These are phyloP conservation scores for Eudorina sp. DNA, from an alignment of 139 green algal genomes.

Conservation along the genomic window DNA sequence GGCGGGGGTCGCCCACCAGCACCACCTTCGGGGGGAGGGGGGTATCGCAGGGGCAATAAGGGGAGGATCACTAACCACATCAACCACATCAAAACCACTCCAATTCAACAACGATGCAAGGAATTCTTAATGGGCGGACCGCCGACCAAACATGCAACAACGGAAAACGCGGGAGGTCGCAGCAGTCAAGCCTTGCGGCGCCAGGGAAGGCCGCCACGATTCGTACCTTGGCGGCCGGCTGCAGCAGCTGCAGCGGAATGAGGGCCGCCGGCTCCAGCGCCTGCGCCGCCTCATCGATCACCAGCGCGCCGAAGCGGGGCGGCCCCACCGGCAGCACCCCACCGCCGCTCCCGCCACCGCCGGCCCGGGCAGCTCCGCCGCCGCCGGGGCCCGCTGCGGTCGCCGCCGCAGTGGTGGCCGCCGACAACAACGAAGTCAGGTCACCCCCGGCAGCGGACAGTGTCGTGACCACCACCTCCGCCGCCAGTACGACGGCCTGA, in stretches of 20 bases:
- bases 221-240: constrained; percentile 49
- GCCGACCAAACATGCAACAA: no score
- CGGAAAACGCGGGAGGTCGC: no score
- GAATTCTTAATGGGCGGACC: no score
- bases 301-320: constrained; percentile 75
- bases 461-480: constrained; percentile 75
- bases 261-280: constrained; percentile 85
- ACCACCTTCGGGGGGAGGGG: constrained; percentile 56
- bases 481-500: constrained; percentile 64
- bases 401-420: not conserved
- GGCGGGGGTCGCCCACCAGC: constrained; percentile 83
- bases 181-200: no score
- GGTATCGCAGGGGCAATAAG: not conserved
- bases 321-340: not conserved
- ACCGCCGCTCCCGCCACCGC: not conserved
- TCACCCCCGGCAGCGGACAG: constrained; percentile 77
- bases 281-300: constrained; percentile 86
- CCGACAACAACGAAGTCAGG: constrained; percentile 40
- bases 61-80: no score
- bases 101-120: no score
- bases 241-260: constrained; percentile 79
- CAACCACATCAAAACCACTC: no score
- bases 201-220: no score
- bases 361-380: not conserved
- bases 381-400: not conserved